These are phyloP conservation scores for Boletus reticulatus DNA, from an alignment of 768 basidiomycete species.

Conservation along the genomic window DNA sequence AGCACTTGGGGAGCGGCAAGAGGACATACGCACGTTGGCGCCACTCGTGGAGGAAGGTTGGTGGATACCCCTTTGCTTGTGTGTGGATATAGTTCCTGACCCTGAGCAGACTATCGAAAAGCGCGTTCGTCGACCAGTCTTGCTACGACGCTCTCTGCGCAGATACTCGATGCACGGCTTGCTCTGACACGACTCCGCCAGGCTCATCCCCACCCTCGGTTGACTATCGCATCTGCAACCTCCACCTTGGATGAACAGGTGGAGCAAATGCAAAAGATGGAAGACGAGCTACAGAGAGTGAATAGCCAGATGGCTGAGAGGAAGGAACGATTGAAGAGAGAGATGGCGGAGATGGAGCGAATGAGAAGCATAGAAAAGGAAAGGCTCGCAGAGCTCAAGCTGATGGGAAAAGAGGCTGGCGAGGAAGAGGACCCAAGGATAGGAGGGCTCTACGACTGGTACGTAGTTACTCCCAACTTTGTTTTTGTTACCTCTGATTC, in stretches of 20 bases:
- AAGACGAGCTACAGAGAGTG: constrained; percentile 57
- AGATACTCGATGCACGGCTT: constrained; percentile 82
- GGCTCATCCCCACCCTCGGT: constrained; percentile 73
- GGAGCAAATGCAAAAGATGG: constrained; percentile 74
- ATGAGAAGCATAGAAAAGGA: constrained; percentile 67
- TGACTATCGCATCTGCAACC: constrained; percentile 75
- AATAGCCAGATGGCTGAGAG: constrained; percentile 50
- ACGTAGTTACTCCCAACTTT: constrained; percentile 18
- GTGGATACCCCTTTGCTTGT: not conserved
- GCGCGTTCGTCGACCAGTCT: constrained; percentile 51
- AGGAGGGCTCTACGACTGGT: constrained; percentile 71
- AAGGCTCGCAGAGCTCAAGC: constrained; percentile 52
- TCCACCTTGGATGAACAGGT: constrained; percentile 73
- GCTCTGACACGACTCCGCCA: constrained; percentile 78
- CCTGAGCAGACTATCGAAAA: constrained; percentile 53
- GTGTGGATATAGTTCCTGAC: not conserved
- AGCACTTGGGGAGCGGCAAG: constrained; percentile 56
- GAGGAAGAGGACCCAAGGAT: constrained; percentile 65
- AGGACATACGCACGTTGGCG: constrained; percentile 60
- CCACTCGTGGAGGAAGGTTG: constrained; percentile 71
- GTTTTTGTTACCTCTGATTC: not conserved
- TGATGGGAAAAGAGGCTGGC: constrained; percentile 45
- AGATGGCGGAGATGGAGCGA: constrained; percentile 53
- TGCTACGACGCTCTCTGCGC: constrained; percentile 60
- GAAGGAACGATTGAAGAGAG: constrained; percentile 61